Evolutionary conservation across 2,329 filamentous ascomycete genomes (phyloP).

Genomic region (Diaporthe australafricana): DNA sequence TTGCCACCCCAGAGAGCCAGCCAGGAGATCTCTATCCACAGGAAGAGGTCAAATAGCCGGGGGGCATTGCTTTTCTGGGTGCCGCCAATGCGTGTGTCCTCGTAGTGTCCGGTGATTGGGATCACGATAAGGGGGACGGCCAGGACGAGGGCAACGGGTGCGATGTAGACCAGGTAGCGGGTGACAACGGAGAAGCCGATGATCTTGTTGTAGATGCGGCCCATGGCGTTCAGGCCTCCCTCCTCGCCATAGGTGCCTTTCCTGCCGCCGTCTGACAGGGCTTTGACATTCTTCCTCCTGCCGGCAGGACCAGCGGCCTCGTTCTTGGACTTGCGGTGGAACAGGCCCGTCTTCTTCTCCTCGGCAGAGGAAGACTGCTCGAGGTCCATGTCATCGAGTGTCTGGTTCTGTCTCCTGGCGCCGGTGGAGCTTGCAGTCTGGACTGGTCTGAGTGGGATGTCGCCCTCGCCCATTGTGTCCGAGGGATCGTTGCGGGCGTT

Average conservation of each 20-base stretch:
- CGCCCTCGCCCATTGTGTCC: constrained; percentile 51
- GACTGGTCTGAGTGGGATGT: constrained; percentile 68
- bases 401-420: constrained; percentile 49
- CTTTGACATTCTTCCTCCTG: constrained; percentile 60
- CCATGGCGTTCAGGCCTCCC: constrained; percentile 72
- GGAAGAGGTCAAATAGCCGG: constrained; percentile 70
- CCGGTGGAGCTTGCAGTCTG: constrained; percentile 67
- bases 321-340: constrained; percentile 47
- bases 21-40: constrained; percentile 79
- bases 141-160: constrained; percentile 71
- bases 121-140: constrained; percentile 72
- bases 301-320: constrained; percentile 52
- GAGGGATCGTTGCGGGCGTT: constrained; percentile 44
- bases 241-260: constrained; percentile 63
- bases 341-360: constrained; percentile 61
- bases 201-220: constrained; percentile 73
- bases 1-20: constrained; percentile 75
- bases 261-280: constrained; percentile 53
- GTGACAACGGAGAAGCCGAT: constrained; percentile 72
- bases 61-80: constrained; percentile 36
- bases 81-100: constrained; percentile 53
- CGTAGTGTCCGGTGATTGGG: constrained; percentile 53
- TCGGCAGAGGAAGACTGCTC: constrained; percentile 29
- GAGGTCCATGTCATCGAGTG: constrained; percentile 48
- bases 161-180: constrained; percentile 75